These are phyloP conservation scores for Pichia heedii DNA, from an alignment of 805 yeast species.

Conservation along the genomic window DNA sequence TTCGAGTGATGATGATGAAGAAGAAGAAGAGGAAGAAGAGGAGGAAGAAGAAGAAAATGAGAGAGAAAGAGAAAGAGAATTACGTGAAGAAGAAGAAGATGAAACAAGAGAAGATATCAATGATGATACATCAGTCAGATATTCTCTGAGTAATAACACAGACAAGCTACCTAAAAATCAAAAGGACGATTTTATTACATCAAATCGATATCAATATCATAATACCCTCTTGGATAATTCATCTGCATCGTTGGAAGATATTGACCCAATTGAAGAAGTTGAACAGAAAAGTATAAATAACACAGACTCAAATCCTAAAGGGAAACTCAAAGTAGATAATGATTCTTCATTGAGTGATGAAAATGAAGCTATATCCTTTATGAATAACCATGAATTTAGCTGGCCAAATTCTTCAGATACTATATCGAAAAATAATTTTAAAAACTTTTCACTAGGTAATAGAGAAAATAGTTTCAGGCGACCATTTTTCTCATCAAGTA, in stretches of 20 bases:
- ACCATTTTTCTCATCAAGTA: too few species aligned
- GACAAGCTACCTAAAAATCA: neutral
- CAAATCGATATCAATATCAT: neutral
- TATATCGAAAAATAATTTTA: too few species aligned
- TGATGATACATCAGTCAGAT: neutral
- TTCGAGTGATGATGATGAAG: slow-evolving; percentile 46
- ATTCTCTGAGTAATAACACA: too few species aligned
- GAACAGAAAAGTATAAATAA: too few species aligned
- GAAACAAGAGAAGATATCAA: neutral
- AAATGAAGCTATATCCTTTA: slow-evolving; percentile 23
- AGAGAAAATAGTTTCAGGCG: too few species aligned
- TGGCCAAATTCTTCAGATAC: slow-evolving; percentile 19
- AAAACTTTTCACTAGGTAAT: too few species aligned
- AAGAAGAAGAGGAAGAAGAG: slow-evolving; percentile 3
- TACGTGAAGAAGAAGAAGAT: neutral
- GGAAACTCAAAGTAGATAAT: too few species aligned
- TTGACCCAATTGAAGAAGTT: too few species aligned
- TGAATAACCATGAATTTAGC: slow-evolving; percentile 25
- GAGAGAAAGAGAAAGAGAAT: neutral
- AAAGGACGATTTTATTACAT: neutral
- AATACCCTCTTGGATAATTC: too few species aligned
- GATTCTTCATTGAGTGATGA: slow-evolving; percentile 23
- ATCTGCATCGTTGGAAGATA: too few species aligned
- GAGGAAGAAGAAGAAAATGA: neutral
- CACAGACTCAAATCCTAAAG: neutral